A percentile compares a stretch with the other conserved stretches of the same genome.
Evolutionary conservation across 306 rosid species (phyloP).

Genomic region (Citrullus colocynthis): DNA sequence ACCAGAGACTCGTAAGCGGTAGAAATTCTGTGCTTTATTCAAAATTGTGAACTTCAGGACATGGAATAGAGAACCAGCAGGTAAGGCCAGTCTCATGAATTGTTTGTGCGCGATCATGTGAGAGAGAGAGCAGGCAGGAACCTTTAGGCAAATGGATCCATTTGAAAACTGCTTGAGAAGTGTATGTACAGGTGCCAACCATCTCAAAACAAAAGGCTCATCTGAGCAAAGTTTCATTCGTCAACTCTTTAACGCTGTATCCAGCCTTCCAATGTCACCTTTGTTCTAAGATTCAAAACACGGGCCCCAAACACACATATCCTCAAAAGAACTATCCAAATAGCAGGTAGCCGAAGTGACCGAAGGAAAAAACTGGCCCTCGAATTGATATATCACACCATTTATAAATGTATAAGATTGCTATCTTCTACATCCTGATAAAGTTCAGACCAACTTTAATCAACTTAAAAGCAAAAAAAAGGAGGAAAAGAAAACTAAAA

Average conservation of each 20-base stretch:
- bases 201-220: not conserved
- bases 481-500: not conserved
- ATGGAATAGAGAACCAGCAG: not conserved
- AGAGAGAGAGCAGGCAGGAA: not conserved
- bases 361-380: not conserved
- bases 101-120: not conserved
- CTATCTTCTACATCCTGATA: slow-evolving; percentile 2
- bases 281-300: not conserved
- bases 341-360: not conserved
- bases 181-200: not conserved
- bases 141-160: not conserved
- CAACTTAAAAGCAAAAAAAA: not conserved
- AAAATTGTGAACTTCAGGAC: not conserved
- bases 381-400: not conserved
- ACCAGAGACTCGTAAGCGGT: not conserved
- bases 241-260: not conserved
- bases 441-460: not conserved
- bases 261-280: not conserved
- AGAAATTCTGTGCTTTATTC: not conserved
- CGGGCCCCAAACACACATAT: not conserved
- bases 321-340: not conserved
- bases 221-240: not conserved
- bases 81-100: not conserved
- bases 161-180: not conserved
- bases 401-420: not conserved